Base-by-base conservation (phyloP, 768 basidiomycete genomes). In the Russula vinacea region DNA sequence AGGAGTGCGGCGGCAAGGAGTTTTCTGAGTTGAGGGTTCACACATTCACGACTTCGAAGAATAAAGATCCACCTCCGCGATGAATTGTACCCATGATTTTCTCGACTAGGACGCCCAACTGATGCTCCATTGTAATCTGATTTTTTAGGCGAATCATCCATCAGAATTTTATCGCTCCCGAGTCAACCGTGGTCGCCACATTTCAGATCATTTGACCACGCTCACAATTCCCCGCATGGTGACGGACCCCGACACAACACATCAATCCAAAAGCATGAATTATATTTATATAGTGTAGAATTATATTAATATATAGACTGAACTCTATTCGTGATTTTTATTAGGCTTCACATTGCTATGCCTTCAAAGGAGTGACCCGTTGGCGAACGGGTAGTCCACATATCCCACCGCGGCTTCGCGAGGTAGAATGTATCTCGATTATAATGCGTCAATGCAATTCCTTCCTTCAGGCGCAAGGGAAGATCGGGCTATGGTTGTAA, bases 391-490 rank as follows among this genome's bases (percentile, higher is more conserved):
- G 39, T 66, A 66, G 32, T 66, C 65, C 6, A 47, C 62, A 19
- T 66, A 67, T 45, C 66, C 66, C 11, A 7, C 24, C 1, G 66
- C 22, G 3, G 56, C 14, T 54, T 64, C 56, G 39, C 32, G 1
- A 32, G 13, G 47, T 64, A 67, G 58, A 67, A 64, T 7, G 57
- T 64, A 26, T 14, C 10, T 4, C 53, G 52, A 32, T 66, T 54
- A 35, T 62, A 66, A 7, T 16, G 37, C 7, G 50, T 60, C 59
- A 64, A 19, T 6, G 42, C 5, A 7, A 40, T 45, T 6, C 42
- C 54, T 4, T 66, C 51, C 40, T 35, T 44, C 40, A 70, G 35
- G 13, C 67, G 66, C 22, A 59, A 51, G 5, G 70, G 68, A 29
- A 62, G 64, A 51, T 66, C 67, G 3, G 67, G 67, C 67, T 53